Base-by-base conservation (phyloP, 2,329 filamentous ascomycete genomes). In the Hawksworthiomyces lignivorus region DNA sequence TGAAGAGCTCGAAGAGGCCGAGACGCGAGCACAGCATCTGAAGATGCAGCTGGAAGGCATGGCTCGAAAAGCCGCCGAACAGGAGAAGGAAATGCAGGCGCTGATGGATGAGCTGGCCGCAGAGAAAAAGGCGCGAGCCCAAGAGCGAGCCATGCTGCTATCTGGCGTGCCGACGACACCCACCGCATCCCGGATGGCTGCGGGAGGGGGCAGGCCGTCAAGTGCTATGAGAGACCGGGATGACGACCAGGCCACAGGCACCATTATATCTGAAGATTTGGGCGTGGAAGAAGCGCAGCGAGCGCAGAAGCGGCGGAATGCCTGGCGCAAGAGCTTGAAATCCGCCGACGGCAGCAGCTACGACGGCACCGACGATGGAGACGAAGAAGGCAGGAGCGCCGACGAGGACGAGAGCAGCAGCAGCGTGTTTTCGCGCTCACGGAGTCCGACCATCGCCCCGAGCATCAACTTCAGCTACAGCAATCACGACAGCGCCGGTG, bases 31-130 rank as follows among this genome's bases (percentile, higher is more conserved):
- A 7, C 60, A 65, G 17, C 69, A 75, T 50, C 64, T 82, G 30
- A 76, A 74, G 55, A 64, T 68, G 50, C 77, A 82, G 55, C 64
- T 83, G 1, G 73, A 81, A 49, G 70, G 70, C 36, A 75, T 82
- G 66, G 72, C 73, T 2, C 59, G 56, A 14, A 68, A 68, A 49
- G 70, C 72, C 1, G 62, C 65, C 3, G 71, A 77, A 50, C 72
- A 76, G 47, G 75, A 82, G 50, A 50, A 58, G 7, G 62, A 62
- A 3, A 73, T 70, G 43, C 61, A 65, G 49, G 52, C 56, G 31
- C 58, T 72, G 15, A 61, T 62, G 9, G 67, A 66, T 36, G 69
- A 73, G 41, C 53, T 72, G 29, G 64, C 63, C 4, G 64, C 62
- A 2, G 76, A 82, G 56, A 73, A 68, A 53, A 66, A 61, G 44